Base-by-base conservation (phyloP, 2,329 filamentous ascomycete genomes). In the Celoporthe dispersa region DNA sequence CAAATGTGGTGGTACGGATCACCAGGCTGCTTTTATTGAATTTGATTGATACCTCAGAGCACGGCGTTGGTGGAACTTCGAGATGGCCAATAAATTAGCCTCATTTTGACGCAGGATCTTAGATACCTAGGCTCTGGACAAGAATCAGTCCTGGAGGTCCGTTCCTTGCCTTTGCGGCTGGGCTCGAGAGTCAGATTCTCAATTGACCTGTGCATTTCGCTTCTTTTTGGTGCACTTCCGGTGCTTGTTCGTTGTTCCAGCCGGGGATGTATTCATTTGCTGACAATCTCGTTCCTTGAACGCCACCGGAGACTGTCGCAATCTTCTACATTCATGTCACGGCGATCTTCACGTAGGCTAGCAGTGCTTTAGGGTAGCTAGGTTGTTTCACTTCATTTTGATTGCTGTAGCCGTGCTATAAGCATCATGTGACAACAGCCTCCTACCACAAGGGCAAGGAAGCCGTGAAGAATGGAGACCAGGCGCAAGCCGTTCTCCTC, bases 401-500 rank as follows among this genome's bases (percentile, higher is more conserved):
- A 75, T 73, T 76, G 73, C 74, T 75, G 78, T 74, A 77, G 78
- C 74, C 76, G 77, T 80, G 79, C 79, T 77, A 80, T 73, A 79
- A 79, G 79, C 78, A 80, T 76, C 80, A 82, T 83, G 82, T 82
- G 81, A 85, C 84, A 85, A 81, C 81, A 80, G n/a, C 61, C 41
- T 64, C 51, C 48, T 48, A 39, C 61, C 80, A 81, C 79, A 75
- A 81, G 83, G 84, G 65, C 41, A 39, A 57, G 37, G 44, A 66
- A 28, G 68, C 25, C 67, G 70, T 61, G 69, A 70, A 72, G 69
- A 82, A 80, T 89, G 85, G 86, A 84, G 87, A 90, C 87, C 87
- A 89, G 87, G 87, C 86, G 82, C 82, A 82, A 80, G 89, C 89
- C 89, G 89, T 91, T 90, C 89, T 84, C 87, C 89, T 87, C 89